Conservation (phyloP, 1,284 basidiomycete genomes). For the Takashimella koratensis region DNA sequence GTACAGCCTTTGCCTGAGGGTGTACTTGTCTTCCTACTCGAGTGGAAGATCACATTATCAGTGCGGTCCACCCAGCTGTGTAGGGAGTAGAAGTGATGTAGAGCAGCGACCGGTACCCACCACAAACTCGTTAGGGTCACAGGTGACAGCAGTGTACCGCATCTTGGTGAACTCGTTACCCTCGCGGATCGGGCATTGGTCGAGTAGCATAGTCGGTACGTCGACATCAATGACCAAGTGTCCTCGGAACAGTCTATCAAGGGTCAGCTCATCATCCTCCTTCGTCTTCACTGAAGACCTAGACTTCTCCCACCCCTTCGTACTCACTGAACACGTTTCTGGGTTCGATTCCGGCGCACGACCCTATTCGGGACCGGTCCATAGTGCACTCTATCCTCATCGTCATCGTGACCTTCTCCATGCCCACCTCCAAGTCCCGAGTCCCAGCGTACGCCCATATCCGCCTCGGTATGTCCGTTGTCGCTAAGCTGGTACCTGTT, state of each 20-base stretch:
- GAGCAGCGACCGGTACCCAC: constrained; percentile 23
- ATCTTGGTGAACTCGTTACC: constrained; percentile 92
- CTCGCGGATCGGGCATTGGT: constrained; percentile 67
- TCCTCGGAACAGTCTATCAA: constrained; percentile 71
- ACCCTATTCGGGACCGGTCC: constrained; percentile 82
- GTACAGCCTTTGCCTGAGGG: constrained; percentile 72
- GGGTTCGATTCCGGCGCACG: constrained; percentile 80
- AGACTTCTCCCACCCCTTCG: too few species aligned
- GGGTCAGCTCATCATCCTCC: not conserved
- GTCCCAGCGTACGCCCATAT: constrained; percentile 2
- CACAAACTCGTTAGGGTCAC: constrained; percentile 85
- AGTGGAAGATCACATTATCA: too few species aligned
- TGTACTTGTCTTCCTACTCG: constrained; percentile 62
- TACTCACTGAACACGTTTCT: constrained; percentile 76
- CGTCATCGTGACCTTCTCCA: constrained; percentile 7
- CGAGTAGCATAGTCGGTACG: constrained; percentile 78
- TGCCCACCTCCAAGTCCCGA: constrained; percentile 1
- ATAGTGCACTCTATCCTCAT: constrained; percentile 55
- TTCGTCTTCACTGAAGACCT: too few species aligned
- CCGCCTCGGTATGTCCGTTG: constrained; percentile 7
- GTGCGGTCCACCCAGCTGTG: too few species aligned
- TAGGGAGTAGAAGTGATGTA: not conserved
- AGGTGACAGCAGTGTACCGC: constrained; percentile 89
- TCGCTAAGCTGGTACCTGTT: constrained; percentile 30
- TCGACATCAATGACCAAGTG: constrained; percentile 84